A percentile compares a stretch with the other conserved stretches of the same genome.
These are phyloP conservation scores for Colletotrichum godetiae DNA, from an alignment of 2,329 filamentous ascomycete species.

Conservation along the genomic window DNA sequence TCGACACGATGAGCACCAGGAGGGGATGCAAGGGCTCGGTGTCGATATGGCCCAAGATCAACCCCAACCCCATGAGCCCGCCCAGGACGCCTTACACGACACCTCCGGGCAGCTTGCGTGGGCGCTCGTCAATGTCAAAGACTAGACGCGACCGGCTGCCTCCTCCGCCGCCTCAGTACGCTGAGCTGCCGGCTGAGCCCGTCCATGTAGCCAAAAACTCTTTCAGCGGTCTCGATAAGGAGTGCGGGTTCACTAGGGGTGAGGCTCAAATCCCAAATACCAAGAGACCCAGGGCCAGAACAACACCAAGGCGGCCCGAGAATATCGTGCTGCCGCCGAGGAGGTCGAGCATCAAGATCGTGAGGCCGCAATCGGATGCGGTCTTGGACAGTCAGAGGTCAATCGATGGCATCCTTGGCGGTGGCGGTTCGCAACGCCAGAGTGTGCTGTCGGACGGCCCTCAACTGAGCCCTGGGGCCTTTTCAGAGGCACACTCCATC, in stretches of 20 bases:
- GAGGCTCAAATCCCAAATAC: not conserved
- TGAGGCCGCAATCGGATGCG: not conserved
- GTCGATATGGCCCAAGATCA: conserved; percentile 35
- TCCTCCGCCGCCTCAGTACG: conserved; percentile 20
- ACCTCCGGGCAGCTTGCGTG: conserved; percentile 26
- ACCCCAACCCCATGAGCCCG: conserved; percentile 24
- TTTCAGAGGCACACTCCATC: conserved; percentile 40
- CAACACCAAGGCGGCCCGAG: conserved; percentile 15
- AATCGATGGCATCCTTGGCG: conserved; percentile 23
- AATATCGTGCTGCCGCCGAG: conserved; percentile 18
- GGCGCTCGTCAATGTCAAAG: conserved; percentile 8
- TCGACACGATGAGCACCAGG: conserved; percentile 19
- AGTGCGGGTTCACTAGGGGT: not conserved
- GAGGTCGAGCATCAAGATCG: conserved; percentile 12
- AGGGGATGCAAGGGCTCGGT: conserved; percentile 26
- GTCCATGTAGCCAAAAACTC: conserved; percentile 21
- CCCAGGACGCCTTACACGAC: conserved; percentile 33
- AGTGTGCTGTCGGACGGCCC: conserved; percentile 9
- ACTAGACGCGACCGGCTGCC: conserved; percentile 5
- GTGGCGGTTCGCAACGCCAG: conserved; percentile 27
- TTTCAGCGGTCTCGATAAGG: conserved; percentile 13
- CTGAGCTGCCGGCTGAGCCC: conserved; percentile 27
- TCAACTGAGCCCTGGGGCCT: conserved; percentile 22
- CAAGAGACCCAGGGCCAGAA: not conserved
- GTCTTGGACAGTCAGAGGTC: conserved; percentile 8